phyloP scores from a whole-genome alignment of 2,329 filamentous ascomycete species.

The Parafenestella ontariensis region DNA sequence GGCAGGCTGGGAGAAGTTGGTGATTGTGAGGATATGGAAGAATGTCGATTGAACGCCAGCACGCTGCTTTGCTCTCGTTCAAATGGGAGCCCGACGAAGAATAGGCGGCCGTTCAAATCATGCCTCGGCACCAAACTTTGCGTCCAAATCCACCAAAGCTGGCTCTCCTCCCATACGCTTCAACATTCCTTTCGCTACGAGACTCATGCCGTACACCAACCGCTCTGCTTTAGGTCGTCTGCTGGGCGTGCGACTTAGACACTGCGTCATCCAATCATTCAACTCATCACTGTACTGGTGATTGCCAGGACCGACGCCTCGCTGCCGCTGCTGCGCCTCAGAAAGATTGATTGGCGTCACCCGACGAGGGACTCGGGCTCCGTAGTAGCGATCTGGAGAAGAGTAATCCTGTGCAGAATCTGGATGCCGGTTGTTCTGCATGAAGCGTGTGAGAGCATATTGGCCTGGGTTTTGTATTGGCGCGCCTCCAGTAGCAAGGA shows the following conservation, averaged over 20 bases:
- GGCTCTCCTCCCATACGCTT: slow-evolving; percentile 20
- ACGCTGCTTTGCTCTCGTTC: background rate
- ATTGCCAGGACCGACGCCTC: slow-evolving; percentile 8
- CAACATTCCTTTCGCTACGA: slow-evolving; percentile 18
- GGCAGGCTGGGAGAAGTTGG: slow-evolving; percentile 93
- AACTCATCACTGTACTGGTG: slow-evolving; percentile 34
- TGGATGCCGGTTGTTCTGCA: slow-evolving; percentile 1
- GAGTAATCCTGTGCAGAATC: slow-evolving; percentile 5
- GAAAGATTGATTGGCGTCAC: slow-evolving; percentile 33
- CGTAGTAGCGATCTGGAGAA: slow-evolving; percentile 16
- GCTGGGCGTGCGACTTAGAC: slow-evolving; percentile 11
- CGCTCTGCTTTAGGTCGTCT: slow-evolving; percentile 14
- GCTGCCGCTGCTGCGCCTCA: slow-evolving; percentile 12
- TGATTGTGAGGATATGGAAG: slow-evolving; percentile 86
- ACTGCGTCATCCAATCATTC: slow-evolving; percentile 34
- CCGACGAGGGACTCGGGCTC: slow-evolving; percentile 23
- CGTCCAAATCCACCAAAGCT: slow-evolving; percentile 29
- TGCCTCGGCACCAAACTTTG: slow-evolving; percentile 11
- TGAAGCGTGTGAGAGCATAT: background rate
- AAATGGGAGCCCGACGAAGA: background rate
- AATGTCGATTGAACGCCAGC: slow-evolving; percentile 6
- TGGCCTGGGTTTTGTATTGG: slow-evolving; percentile 17
- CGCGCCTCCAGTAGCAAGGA: slow-evolving; percentile 27
- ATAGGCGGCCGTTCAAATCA: background rate
- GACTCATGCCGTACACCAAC: slow-evolving; percentile 22